These are phyloP conservation scores for Ophiostoma piceae DNA, from an alignment of 2,329 filamentous ascomycete species.

Conservation along the genomic window DNA sequence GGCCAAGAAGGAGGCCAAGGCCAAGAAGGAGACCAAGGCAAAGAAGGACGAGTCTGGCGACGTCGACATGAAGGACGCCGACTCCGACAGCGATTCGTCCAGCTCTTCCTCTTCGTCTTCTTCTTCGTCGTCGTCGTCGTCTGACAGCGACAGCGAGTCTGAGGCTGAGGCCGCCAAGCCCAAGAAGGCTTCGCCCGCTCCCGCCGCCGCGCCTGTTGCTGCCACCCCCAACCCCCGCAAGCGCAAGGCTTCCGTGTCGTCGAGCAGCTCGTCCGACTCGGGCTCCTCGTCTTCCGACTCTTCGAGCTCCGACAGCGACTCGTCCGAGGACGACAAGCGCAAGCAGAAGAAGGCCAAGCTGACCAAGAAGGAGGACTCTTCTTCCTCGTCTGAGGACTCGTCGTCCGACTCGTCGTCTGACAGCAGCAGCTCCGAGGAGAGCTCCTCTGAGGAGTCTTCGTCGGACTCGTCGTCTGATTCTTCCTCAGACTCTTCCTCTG, in stretches of 20 bases:
- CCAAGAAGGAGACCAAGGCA: constrained; percentile 45
- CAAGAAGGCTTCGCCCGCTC: constrained; percentile 24
- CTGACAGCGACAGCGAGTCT: constrained; percentile 31
- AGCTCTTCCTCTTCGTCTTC: constrained; percentile 22
- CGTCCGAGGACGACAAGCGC: constrained; percentile 24
- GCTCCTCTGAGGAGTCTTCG: constrained; percentile 25
- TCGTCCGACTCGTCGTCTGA: constrained; percentile 23
- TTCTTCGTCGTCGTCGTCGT: constrained; percentile 10
- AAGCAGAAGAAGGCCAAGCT: constrained; percentile 29
- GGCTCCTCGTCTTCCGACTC: constrained; percentile 36
- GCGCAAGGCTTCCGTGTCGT: constrained; percentile 44
- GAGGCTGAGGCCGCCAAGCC: constrained; percentile 32
- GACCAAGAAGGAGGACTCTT: constrained; percentile 21
- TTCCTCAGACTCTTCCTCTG: constrained; percentile 15
- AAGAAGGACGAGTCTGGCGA: constrained; percentile 14
- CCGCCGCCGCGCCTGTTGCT: constrained; percentile 1
- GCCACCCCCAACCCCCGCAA: constrained; percentile 44
- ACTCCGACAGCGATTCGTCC: constrained; percentile 33
- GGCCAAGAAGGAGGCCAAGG: constrained; percentile 31
- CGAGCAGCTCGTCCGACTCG: constrained; percentile 37
- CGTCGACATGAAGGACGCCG: constrained; percentile 26
- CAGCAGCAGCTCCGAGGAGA: constrained; percentile 20
- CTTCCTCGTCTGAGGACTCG: constrained; percentile 13
- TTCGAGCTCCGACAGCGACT: constrained; percentile 33
- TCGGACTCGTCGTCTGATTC: constrained; percentile 26